Evolutionary conservation across 139 green algal species (phyloP).

Genomic region (Chlamydomonas urium): DNA sequence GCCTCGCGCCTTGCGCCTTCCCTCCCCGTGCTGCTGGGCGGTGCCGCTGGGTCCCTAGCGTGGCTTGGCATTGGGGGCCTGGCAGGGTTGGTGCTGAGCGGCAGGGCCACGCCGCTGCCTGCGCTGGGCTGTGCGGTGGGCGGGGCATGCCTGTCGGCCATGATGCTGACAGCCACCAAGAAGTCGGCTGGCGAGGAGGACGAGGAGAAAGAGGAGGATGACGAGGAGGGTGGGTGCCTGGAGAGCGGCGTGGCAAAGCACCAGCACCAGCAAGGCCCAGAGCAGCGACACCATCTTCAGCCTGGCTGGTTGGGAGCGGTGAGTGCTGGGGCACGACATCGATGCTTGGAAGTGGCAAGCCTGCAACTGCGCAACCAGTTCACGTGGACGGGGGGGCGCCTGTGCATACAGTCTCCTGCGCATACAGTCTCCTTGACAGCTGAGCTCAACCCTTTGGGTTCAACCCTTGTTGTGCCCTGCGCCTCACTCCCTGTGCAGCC

Average conservation of each 20-base stretch:
- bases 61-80: slow-evolving; percentile 3
- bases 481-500: too few species aligned
- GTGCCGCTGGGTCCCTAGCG: slow-evolving; percentile 6
- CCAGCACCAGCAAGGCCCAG: too few species aligned
- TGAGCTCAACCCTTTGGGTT: too few species aligned
- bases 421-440: too few species aligned
- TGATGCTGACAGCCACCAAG: slow-evolving; percentile 2
- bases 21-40: slow-evolving; percentile 19
- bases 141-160: neutral
- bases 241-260: neutral
- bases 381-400: too few species aligned
- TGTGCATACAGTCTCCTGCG: too few species aligned
- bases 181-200: neutral
- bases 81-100: neutral
- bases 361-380: too few species aligned
- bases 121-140: slow-evolving; percentile 9
- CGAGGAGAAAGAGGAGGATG: neutral
- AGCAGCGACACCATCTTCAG: too few species aligned
- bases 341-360: too few species aligned
- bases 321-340: too few species aligned
- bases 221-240: neutral
- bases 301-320: too few species aligned
- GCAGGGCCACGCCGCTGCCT: slow-evolving; percentile 4
- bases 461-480: too few species aligned
- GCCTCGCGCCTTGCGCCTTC: slow-evolving; percentile 19